These are phyloP conservation scores for Botryotinia convoluta DNA, from an alignment of 2,329 filamentous ascomycete species.

Conservation along the genomic window DNA sequence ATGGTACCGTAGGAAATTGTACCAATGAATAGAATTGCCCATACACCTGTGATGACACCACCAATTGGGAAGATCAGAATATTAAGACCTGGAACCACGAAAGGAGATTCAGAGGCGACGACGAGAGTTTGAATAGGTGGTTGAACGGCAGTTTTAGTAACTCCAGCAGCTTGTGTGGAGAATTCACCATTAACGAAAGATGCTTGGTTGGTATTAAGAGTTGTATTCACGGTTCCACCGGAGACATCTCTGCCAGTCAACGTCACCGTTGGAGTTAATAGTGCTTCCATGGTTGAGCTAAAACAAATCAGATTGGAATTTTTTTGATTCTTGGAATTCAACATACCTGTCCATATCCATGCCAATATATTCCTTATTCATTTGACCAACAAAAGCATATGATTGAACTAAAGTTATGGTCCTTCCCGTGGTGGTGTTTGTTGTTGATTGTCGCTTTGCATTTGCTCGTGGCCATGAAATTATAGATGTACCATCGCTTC, in stretches of 20 bases:
- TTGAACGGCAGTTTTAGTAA: conserved; percentile 33
- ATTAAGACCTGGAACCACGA: conserved; percentile 66
- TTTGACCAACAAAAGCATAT: conserved; percentile 67
- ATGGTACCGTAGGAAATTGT: conserved; percentile 64
- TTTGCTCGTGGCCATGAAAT: conserved; percentile 32
- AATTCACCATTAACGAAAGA: conserved; percentile 71
- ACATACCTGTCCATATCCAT: conserved; percentile 60
- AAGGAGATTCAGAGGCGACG: conserved; percentile 47
- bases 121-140: conserved; percentile 37
- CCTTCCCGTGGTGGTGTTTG: background rate
- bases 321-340: background rate
- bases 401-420: conserved; percentile 53
- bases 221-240: conserved; percentile 56
- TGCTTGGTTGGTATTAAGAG: conserved; percentile 67
- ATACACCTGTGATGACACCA: conserved; percentile 62
- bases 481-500: conserved; percentile 28
- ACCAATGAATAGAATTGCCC: conserved; percentile 55
- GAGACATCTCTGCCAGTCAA: conserved; percentile 56
- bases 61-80: conserved; percentile 70
- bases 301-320: conserved; percentile 43
- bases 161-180: conserved; percentile 43
- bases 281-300: conserved; percentile 49
- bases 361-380: conserved; percentile 56
- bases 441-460: conserved; percentile 27
- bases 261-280: conserved; percentile 67